A percentile compares a stretch with the other conserved stretches of the same genome.
Conservation (phyloP, 2,329 filamentous ascomycete genomes). For the Sclerotiophoma versabilis region DNA sequence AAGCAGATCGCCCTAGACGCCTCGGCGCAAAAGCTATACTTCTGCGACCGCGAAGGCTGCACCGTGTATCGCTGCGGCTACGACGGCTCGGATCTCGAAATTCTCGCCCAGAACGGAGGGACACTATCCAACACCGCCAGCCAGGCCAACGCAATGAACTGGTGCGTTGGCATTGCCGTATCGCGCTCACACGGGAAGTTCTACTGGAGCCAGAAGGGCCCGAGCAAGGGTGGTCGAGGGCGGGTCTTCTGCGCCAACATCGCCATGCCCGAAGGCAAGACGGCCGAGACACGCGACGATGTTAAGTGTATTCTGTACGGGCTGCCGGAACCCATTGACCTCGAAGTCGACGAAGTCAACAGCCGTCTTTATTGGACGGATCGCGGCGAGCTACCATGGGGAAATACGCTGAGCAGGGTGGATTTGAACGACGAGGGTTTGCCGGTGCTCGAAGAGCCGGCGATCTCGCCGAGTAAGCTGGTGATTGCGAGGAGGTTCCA, state of each 20-base stretch:
- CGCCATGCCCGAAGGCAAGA: constrained; percentile 48
- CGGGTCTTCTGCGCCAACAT: constrained; percentile 61
- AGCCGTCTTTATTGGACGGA: constrained; percentile 67
- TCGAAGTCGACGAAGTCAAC: constrained; percentile 60
- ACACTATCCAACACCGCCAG: background rate
- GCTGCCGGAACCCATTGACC: constrained; percentile 57
- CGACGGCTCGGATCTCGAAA: constrained; percentile 15
- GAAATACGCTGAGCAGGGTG: constrained; percentile 61
- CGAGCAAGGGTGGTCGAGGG: constrained; percentile 59
- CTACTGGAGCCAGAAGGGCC: constrained; percentile 69
- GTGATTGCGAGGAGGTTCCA: constrained; percentile 28
- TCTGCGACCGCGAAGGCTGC: constrained; percentile 54
- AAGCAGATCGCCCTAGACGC: constrained; percentile 49
- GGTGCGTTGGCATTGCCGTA: constrained; percentile 65
- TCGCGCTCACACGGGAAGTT: constrained; percentile 54
- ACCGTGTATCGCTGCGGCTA: constrained; percentile 43
- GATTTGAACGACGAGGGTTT: constrained; percentile 42
- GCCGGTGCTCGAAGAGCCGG: background rate
- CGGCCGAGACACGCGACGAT: constrained; percentile 24
- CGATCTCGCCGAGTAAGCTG: background rate
- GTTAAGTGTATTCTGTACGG: constrained; percentile 36
- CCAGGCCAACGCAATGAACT: constrained; percentile 48
- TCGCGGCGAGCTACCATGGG: constrained; percentile 63
- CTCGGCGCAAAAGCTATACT: constrained; percentile 44
- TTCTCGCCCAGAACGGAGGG: constrained; percentile 15